phyloP scores from a whole-genome alignment of 1,139 yeast genomes.

The Kodamaea derodonti region DNA sequence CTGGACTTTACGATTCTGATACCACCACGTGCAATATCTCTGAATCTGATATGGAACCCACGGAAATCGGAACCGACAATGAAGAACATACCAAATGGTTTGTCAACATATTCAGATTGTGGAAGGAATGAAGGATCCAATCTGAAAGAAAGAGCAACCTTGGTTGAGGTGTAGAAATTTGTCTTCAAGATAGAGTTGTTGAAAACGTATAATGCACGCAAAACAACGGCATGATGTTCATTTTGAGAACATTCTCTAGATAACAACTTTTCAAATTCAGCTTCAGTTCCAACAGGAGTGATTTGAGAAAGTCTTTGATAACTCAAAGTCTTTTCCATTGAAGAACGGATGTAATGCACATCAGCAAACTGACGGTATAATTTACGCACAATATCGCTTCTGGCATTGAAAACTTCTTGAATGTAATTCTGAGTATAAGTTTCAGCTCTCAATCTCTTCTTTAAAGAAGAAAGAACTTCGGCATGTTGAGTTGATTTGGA shows the following conservation, averaged over 20 bases:
- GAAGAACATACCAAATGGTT: conserved; percentile 91
- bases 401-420: conserved; percentile 67
- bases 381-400: conserved; percentile 72
- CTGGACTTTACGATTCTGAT: conserved; percentile 91
- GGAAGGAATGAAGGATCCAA: conserved; percentile 86
- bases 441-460: conserved; percentile 88
- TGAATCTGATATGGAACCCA: conserved; percentile 95
- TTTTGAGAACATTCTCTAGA: conserved; percentile 75
- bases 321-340: conserved; percentile 77
- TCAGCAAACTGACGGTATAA: conserved; percentile 92
- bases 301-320: conserved; percentile 82
- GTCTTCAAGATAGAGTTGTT: conserved; percentile 88
- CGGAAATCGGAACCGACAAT: conserved; percentile 95
- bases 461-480: conserved; percentile 76
- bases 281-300: conserved; percentile 70
- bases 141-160: conserved; percentile 92
- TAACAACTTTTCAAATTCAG: conserved; percentile 68
- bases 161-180: conserved; percentile 89
- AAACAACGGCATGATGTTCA: conserved; percentile 72
- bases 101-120: conserved; percentile 79
- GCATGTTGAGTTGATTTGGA: conserved; percentile 58
- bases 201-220: conserved; percentile 78
- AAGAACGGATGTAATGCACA: conserved; percentile 73
- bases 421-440: conserved; percentile 88
- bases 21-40: conserved; percentile 98